These are phyloP conservation scores for Sutorius australiensis DNA, from an alignment of 768 basidiomycete genomes.

Conservation along the genomic window DNA sequence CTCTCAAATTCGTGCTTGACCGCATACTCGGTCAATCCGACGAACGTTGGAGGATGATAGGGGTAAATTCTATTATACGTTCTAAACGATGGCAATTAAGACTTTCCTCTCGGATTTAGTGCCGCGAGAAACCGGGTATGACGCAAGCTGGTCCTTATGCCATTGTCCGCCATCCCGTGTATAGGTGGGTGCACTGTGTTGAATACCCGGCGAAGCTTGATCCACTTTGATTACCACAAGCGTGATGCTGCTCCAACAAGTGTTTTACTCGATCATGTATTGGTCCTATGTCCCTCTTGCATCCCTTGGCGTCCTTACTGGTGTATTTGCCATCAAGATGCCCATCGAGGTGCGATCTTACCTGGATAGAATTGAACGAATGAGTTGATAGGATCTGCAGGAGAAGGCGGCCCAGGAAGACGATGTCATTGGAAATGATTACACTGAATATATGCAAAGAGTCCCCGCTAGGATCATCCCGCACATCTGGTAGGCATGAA, in stretches of 20 bases:
- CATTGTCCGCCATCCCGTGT: constrained; percentile 36
- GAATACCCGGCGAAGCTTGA: not conserved
- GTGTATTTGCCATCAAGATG: constrained; percentile 32
- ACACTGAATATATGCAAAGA: constrained; percentile 29
- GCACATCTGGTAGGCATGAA: constrained; percentile 24
- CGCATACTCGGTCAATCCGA: constrained; percentile 20
- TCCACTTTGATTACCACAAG: not conserved
- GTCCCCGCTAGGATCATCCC: constrained; percentile 31
- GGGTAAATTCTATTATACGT: constrained; percentile 15
- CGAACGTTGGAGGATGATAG: constrained; percentile 32
- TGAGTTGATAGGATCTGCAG: constrained; percentile 14
- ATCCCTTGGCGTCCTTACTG: constrained; percentile 19
- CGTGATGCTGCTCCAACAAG: constrained; percentile 25
- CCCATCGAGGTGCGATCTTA: constrained; percentile 30
- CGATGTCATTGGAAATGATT: constrained; percentile 22
- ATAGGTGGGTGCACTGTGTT: constrained; percentile 24
- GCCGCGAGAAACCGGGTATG: constrained; percentile 29
- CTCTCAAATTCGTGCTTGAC: constrained; percentile 12
- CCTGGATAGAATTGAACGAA: not conserved
- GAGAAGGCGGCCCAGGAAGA: constrained; percentile 29
- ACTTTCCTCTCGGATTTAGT: constrained; percentile 13
- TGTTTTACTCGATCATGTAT: constrained; percentile 23
- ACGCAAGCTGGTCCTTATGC: constrained; percentile 33
- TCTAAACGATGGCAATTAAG: not conserved
- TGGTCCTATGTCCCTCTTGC: constrained; percentile 37